Conservation (phyloP, 257 asterid species). For the Leptodermis oblonga region DNA sequence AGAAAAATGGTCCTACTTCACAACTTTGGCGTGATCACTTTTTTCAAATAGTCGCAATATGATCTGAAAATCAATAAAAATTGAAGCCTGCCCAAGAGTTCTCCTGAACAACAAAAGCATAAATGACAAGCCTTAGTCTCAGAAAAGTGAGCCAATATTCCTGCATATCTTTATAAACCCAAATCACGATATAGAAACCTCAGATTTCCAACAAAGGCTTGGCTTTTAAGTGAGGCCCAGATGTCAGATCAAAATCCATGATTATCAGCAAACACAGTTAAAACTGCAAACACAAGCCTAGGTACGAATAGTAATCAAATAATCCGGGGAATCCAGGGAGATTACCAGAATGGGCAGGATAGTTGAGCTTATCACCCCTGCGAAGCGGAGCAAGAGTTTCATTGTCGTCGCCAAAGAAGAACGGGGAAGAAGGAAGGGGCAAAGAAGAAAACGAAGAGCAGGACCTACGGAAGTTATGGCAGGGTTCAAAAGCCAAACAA, state of each 20-base stretch:
- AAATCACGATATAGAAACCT: background rate
- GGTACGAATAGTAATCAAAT: constrained; percentile 4
- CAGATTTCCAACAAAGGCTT: background rate
- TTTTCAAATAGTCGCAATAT: background rate
- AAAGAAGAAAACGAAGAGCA: constrained; percentile 21
- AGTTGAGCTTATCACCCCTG: constrained; percentile 36
- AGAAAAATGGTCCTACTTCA: constrained; percentile 7
- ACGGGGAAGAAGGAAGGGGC: constrained; percentile 25
- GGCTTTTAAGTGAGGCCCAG: constrained; percentile 5
- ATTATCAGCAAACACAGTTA: too few relatives aligned
- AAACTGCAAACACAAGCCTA: background rate
- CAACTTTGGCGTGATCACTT: constrained; percentile 6
- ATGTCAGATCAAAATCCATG: constrained; percentile 12
- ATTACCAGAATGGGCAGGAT: constrained; percentile 38
- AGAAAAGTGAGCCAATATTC: background rate
- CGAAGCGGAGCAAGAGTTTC: constrained; percentile 37
- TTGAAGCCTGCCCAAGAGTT: background rate
- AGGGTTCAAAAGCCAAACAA: constrained; percentile 51
- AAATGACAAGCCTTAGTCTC: background rate
- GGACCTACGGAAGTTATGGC: constrained; percentile 40
- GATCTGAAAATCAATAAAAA: background rate
- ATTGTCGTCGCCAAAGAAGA: constrained; percentile 41
- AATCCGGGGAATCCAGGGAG: background rate
- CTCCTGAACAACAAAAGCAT: background rate
- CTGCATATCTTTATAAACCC: background rate